These are phyloP conservation scores for Lactarius deliciosus DNA, from an alignment of 768 basidiomycete genomes.

Conservation along the genomic window DNA sequence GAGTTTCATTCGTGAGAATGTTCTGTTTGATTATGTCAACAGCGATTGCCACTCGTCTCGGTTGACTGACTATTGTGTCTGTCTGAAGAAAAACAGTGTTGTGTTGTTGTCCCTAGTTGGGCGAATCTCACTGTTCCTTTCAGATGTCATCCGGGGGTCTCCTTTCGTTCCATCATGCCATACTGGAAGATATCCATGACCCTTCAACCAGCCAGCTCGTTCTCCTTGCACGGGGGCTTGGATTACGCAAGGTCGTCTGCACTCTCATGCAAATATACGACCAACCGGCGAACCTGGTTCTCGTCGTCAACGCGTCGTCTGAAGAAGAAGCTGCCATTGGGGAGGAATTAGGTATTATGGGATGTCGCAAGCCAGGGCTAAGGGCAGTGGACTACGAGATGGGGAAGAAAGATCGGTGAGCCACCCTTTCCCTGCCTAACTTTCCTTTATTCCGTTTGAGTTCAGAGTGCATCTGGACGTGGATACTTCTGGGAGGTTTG, in stretches of 20 bases:
- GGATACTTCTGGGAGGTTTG: background rate
- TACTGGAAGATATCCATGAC: slow-evolving; percentile 69
- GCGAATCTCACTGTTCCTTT: background rate
- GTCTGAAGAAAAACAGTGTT: background rate
- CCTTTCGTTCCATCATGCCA: slow-evolving; percentile 66
- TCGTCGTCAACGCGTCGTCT: slow-evolving; percentile 79
- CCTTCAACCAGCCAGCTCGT: slow-evolving; percentile 71
- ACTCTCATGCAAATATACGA: slow-evolving; percentile 92
- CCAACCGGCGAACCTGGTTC: slow-evolving; percentile 75
- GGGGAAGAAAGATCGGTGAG: slow-evolving; percentile 72
- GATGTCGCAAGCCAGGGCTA: slow-evolving; percentile 83
- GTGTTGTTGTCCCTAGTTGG: background rate
- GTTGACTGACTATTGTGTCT: too few species aligned
- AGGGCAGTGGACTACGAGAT: slow-evolving; percentile 83
- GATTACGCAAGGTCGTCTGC: slow-evolving; percentile 79
- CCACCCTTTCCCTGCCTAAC: slow-evolving; percentile 6
- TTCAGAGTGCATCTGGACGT: background rate
- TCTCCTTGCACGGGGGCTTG: slow-evolving; percentile 87
- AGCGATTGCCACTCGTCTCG: too few species aligned
- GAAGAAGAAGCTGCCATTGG: slow-evolving; percentile 92
- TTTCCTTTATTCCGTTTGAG: background rate
- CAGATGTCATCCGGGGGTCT: slow-evolving; percentile 31
- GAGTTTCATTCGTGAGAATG: background rate
- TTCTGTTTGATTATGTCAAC: background rate
- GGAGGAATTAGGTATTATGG: slow-evolving; percentile 90